Percentiles rank a stretch among this genome's conserved stretches.
Conservation (phyloP, 2,329 filamentous ascomycete species). For the Ceratocystis huliohia region DNA sequence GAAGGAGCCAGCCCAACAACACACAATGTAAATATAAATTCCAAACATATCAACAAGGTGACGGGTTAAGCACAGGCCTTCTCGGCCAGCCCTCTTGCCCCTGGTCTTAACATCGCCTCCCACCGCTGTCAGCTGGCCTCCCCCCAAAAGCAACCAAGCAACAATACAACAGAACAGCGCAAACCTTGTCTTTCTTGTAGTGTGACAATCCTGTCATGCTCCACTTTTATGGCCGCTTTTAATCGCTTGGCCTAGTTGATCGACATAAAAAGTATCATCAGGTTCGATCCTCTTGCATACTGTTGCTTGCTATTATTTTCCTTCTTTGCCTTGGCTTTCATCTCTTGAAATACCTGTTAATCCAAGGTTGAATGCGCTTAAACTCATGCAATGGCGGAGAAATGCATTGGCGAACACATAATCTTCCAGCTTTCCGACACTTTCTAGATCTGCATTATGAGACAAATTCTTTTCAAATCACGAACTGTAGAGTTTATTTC, state of each 20-base stretch:
- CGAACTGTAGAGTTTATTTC: not conserved
- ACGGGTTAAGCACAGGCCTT: not conserved
- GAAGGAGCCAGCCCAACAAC: not conserved
- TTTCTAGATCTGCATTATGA: not conserved
- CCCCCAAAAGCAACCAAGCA: not conserved
- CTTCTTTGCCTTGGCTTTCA: too few species aligned
- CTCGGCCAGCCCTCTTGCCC: not conserved
- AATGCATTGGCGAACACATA: too few species aligned
- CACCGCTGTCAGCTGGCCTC: not conserved
- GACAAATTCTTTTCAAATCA: not conserved
- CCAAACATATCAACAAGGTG: not conserved
- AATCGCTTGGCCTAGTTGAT: not conserved
- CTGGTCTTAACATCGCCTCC: not conserved
- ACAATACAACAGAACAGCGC: not conserved
- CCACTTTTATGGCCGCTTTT: constrained; percentile 3
- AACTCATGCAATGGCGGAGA: too few species aligned
- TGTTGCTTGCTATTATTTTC: not conserved
- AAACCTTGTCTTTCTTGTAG: not conserved
- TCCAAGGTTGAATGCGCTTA: too few species aligned
- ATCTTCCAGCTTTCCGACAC: not conserved
- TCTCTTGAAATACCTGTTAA: too few species aligned
- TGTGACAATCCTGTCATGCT: not conserved
- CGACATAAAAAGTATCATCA: not conserved
- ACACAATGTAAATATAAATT: not conserved
- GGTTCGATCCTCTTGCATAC: not conserved